phyloP scores from a whole-genome alignment of 2,329 filamentous ascomycete genomes.

The Botryotinia narcissicola region DNA sequence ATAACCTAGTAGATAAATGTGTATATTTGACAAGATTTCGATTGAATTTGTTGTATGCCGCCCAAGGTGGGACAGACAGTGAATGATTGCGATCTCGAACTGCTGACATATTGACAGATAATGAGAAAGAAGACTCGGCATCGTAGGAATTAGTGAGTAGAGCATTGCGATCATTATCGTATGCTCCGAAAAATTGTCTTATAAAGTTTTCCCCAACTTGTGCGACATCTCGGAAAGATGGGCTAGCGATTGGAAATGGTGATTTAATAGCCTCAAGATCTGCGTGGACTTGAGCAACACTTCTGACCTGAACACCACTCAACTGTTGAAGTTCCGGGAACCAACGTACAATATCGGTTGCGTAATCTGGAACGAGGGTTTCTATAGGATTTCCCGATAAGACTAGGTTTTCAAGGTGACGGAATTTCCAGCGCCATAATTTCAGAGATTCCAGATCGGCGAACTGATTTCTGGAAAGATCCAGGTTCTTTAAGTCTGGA shows the following conservation, averaged over 20 bases:
- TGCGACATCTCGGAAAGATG: conserved; percentile 71
- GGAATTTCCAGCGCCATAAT: conserved; percentile 77
- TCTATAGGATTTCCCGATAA: conserved; percentile 75
- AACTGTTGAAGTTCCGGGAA: conserved; percentile 78
- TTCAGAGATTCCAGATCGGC: conserved; percentile 64
- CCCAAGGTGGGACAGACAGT: conserved; percentile 59
- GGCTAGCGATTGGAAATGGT: conserved; percentile 60
- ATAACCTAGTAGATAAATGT: conserved; percentile 57
- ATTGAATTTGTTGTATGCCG: conserved; percentile 71
- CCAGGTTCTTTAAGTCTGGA: conserved; percentile 82
- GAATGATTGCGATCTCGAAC: conserved; percentile 47
- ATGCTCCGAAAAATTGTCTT: conserved; percentile 68
- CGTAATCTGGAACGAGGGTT: conserved; percentile 56
- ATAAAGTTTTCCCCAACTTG: conserved; percentile 75
- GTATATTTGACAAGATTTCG: conserved; percentile 73
- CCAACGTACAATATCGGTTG: conserved; percentile 74
- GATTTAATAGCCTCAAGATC: conserved; percentile 48
- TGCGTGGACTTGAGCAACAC: conserved; percentile 65
- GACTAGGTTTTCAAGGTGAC: conserved; percentile 75
- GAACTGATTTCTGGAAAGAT: conserved; percentile 82
- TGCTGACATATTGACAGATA: conserved; percentile 66
- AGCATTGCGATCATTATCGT: conserved; percentile 66
- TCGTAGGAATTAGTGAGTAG: conserved; percentile 73
- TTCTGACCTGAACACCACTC: conserved; percentile 72
- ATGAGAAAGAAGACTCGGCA: conserved; percentile 68